Percentiles rank a stretch among this genome's conserved stretches.
Evolutionary conservation across 768 basidiomycete genomes (phyloP).

Genomic region (Lyophyllum atratum): DNA sequence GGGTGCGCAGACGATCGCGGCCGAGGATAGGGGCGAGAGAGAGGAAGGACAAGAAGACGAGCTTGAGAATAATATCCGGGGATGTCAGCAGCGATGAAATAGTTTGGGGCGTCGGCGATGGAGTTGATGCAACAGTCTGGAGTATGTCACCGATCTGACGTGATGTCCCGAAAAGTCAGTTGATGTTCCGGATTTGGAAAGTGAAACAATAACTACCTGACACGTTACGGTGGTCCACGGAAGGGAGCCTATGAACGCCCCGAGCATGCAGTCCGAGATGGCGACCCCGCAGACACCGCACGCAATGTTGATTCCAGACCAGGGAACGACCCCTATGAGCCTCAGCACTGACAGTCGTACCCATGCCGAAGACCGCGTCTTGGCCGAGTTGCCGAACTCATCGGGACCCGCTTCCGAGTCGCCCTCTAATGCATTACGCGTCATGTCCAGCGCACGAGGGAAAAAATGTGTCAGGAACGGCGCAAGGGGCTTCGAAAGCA

Average conservation of each 20-base stretch:
- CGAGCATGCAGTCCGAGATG: slow-evolving; percentile 72
- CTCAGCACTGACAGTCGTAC: slow-evolving; percentile 85
- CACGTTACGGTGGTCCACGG: slow-evolving; percentile 94
- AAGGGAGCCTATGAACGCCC: slow-evolving; percentile 80
- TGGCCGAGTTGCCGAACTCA: slow-evolving; percentile 29
- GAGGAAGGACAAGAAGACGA: slow-evolving; percentile 78
- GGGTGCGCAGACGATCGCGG: slow-evolving; percentile 60
- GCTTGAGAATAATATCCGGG: slow-evolving; percentile 81
- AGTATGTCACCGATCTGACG: slow-evolving; percentile 83
- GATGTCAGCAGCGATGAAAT: slow-evolving; percentile 85
- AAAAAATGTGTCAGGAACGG: slow-evolving; percentile 81
- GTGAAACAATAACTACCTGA: slow-evolving; percentile 52
- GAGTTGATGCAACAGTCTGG: slow-evolving; percentile 77
- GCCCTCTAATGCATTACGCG: slow-evolving; percentile 77
- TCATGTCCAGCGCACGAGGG: slow-evolving; percentile 84
- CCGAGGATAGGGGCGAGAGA: slow-evolving; percentile 88
- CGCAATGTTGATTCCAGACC: slow-evolving; percentile 97
- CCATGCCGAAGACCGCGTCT: slow-evolving; percentile 61
- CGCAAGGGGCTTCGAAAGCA: slow-evolving; percentile 80
- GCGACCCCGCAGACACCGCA: slow-evolving; percentile 90
- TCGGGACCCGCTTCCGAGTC: slow-evolving; percentile 48
- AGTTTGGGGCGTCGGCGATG: slow-evolving; percentile 70
- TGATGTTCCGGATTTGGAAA: slow-evolving; percentile 15
- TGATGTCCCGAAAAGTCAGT: slow-evolving; percentile 15
- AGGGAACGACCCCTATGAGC: slow-evolving; percentile 91